Percentiles rank a stretch among this genome's conserved stretches.
phyloP scores from a whole-genome alignment of 2,329 filamentous ascomycete species.

The Fusarium drepaniforme region DNA sequence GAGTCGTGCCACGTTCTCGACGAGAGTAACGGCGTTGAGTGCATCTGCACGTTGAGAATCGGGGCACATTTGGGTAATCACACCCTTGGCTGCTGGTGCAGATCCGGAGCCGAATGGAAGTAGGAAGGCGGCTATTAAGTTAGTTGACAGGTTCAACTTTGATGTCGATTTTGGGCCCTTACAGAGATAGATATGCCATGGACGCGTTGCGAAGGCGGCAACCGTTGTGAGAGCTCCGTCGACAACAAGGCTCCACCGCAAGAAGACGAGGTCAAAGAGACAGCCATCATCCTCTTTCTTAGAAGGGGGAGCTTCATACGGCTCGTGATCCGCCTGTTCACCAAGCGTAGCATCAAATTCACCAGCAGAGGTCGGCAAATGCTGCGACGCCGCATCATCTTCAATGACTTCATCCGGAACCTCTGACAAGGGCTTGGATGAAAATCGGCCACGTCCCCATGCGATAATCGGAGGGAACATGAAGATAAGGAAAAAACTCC shows the following conservation, averaged over 20 bases:
- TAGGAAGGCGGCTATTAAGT: conserved; percentile 65
- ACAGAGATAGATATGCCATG: conserved; percentile 78
- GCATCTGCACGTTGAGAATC: conserved; percentile 73
- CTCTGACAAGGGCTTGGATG: neutral
- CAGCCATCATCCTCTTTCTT: conserved; percentile 60
- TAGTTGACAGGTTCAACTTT: neutral
- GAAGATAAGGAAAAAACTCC: conserved; percentile 66
- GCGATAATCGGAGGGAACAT: conserved; percentile 67
- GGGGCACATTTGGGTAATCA: conserved; percentile 78
- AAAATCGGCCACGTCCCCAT: conserved; percentile 50
- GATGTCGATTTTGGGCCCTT: conserved; percentile 24
- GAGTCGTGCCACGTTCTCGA: conserved; percentile 76
- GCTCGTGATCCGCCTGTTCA: conserved; percentile 59
- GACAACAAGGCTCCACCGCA: conserved; percentile 73
- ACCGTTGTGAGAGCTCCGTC: conserved; percentile 74
- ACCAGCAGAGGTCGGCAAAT: conserved; percentile 53
- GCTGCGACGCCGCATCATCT: conserved; percentile 14
- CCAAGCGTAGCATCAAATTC: conserved; percentile 57
- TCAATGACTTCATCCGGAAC: conserved; percentile 16
- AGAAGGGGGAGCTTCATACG: conserved; percentile 47
- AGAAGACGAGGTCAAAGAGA: conserved; percentile 75
- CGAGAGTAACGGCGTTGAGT: conserved; percentile 75
- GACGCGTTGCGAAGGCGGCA: conserved; percentile 70
- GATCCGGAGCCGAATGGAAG: conserved; percentile 78
- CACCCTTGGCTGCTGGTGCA: conserved; percentile 76